Evolutionary conservation across 805 yeast genomes (phyloP).

Genomic region (Saturnispora quitensis): DNA sequence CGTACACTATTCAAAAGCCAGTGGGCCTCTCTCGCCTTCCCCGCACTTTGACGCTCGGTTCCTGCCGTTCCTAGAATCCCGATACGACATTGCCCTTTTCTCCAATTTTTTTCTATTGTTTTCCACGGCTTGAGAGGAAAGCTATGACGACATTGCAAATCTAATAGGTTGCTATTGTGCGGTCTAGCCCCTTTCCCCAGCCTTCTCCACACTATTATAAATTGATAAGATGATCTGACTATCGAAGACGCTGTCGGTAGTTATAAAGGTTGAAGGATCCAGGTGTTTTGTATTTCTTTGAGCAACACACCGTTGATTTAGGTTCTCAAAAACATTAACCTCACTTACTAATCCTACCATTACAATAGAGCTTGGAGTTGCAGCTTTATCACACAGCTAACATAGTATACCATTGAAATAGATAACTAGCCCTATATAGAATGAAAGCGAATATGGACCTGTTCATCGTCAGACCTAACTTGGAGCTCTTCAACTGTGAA

Average conservation of each 20-base stretch:
- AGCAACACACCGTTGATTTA: too few species aligned
- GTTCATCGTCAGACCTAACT: constrained; percentile 26
- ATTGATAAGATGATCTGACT: background rate
- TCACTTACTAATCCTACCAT: too few species aligned
- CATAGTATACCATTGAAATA: background rate
- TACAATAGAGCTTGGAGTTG: background rate
- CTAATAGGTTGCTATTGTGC: background rate
- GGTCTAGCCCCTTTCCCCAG: background rate
- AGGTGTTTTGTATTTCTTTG: too few species aligned
- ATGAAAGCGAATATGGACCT: constrained; percentile 19
- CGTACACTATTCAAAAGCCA: too few species aligned
- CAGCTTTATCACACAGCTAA: background rate
- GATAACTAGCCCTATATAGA: background rate
- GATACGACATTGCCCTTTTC: background rate
- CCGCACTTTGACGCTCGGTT: background rate
- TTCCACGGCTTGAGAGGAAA: background rate
- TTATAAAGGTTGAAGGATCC: too few species aligned
- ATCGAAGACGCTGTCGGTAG: too few species aligned
- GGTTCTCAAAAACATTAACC: too few species aligned
- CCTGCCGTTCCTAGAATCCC: background rate
- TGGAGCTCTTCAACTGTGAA: constrained; percentile 22
- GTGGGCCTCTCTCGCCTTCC: background rate
- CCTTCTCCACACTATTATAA: background rate
- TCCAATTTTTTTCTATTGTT: background rate
- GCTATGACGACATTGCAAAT: background rate